A percentile compares a stretch with the other conserved stretches of the same genome.
phyloP scores from a whole-genome alignment of 148 eudicot species.

The Silene conica region DNA sequence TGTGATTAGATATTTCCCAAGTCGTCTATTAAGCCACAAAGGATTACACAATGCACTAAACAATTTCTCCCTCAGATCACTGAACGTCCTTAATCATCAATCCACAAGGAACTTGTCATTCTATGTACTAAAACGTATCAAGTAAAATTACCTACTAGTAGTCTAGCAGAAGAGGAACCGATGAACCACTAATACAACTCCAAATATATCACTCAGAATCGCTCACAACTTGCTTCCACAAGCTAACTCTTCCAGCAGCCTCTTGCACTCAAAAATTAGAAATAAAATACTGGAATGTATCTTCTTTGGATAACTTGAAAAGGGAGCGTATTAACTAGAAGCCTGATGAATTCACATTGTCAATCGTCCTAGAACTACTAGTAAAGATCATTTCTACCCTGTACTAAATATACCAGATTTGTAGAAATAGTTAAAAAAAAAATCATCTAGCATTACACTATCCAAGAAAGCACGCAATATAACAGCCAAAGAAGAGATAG shows the following conservation, averaged over 20 bases:
- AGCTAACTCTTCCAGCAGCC: too few relatives aligned
- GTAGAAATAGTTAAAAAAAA: not conserved
- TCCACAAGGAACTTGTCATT: not conserved
- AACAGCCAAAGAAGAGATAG: not conserved
- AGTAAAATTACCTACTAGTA: not conserved
- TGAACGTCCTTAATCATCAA: not conserved
- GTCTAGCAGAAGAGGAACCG: not conserved
- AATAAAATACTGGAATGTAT: not conserved
- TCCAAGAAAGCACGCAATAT: not conserved
- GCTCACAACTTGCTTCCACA: not conserved
- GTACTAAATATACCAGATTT: too few relatives aligned
- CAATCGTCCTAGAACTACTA: too few relatives aligned
- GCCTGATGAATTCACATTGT: too few relatives aligned
- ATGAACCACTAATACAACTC: not conserved
- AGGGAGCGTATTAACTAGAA: too few relatives aligned
- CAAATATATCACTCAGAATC: not conserved
- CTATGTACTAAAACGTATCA: not conserved
- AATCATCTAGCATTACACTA: not conserved
- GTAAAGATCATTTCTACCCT: too few relatives aligned
- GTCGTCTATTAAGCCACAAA: not conserved
- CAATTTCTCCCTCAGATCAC: not conserved
- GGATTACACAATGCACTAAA: not conserved
- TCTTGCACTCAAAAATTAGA: not conserved
- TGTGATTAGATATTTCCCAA: not conserved
- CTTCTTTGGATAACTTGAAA: not conserved